Evolutionary conservation across 805 yeast species (phyloP), one percentile per base, ranked within the genome.

Genomic region (Yarrowia deformans): DNA sequence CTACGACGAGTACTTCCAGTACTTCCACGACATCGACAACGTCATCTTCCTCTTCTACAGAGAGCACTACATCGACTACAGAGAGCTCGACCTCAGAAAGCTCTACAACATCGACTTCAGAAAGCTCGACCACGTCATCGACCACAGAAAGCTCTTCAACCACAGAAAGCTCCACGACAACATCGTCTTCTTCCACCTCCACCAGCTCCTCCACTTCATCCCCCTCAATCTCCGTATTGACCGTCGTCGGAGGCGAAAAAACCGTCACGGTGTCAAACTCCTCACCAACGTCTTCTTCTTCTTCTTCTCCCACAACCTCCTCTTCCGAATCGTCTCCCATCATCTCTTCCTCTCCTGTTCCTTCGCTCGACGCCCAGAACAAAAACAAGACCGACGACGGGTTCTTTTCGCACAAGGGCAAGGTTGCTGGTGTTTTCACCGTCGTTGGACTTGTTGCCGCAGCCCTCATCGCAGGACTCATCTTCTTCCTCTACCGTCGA

Each of bases 401-500:
- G 34, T 91, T 89, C 75, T 91, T 90, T 82, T 82, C 83, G 69
- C 80, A 86, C 58, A 85, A 85, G 56, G 96, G 94, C 0, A 90
- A 89, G 75, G 95, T 91, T 0, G 96, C 93, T 0, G 97, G 96
- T 3, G 90, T 92, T 0, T 91, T 91, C 78, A 86, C 90, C 1
- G 93, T 85, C 0, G 95, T 91, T 18, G 97, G 93, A 0, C 73
- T 91, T 0, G 87, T 88, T 0, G 84, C 79, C 0, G 73, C 85
- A 0, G 82, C 82, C 1, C 60, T 87, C 0, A 61, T 88, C 0
- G 73, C 79, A 0, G 52, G 8, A 3, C 79, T 81, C 0, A 70
- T 88, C 1, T 79, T 84, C 79, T 77, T 83, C 45, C 71, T 81
- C 43, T 73, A 80, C 71, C 73, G 75, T 66, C 76, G 74, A 10